Conservation (phyloP, 148 eudicot genomes). For the Chenopodium berlandieri region DNA sequence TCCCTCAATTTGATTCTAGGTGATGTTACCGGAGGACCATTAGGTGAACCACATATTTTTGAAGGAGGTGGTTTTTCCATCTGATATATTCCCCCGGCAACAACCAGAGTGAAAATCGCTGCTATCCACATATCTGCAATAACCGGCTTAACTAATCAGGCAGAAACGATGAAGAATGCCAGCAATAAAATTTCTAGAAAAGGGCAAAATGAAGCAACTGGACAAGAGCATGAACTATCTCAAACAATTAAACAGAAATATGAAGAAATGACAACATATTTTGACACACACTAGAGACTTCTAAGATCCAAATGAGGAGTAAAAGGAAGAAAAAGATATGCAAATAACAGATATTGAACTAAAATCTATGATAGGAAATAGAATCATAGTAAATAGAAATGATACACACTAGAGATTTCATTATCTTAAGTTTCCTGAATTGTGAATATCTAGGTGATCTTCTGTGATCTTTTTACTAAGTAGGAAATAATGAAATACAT, state of each 20-base stretch:
- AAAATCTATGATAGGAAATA: too few species aligned
- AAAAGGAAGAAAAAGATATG: too few species aligned
- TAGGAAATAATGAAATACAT: too few species aligned
- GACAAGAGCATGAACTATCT: neutral
- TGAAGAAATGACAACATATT: too few species aligned
- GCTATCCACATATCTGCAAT: slow-evolving; percentile 29
- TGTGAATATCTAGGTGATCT: too few species aligned
- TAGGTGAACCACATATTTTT: slow-evolving; percentile 33
- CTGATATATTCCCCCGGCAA: slow-evolving; percentile 26
- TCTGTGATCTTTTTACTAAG: too few species aligned
- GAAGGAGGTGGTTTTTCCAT: slow-evolving; percentile 30
- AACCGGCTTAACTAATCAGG: neutral
- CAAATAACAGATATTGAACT: too few species aligned
- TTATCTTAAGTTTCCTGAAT: too few species aligned
- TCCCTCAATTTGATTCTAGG: slow-evolving; percentile 38
- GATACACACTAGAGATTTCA: too few species aligned
- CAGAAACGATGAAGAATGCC: neutral
- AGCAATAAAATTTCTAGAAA: neutral
- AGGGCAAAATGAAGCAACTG: neutral
- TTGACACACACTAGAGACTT: neutral
- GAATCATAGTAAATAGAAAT: too few species aligned
- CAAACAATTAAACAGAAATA: neutral
- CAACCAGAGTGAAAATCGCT: slow-evolving; percentile 8
- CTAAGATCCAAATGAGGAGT: neutral
- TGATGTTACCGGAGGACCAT: slow-evolving; percentile 39